Percentiles rank a stretch among this genome's conserved stretches.
These are phyloP conservation scores for Podospora sp. DNA, from an alignment of 495 filamentous ascomycete genomes.

Conservation along the genomic window DNA sequence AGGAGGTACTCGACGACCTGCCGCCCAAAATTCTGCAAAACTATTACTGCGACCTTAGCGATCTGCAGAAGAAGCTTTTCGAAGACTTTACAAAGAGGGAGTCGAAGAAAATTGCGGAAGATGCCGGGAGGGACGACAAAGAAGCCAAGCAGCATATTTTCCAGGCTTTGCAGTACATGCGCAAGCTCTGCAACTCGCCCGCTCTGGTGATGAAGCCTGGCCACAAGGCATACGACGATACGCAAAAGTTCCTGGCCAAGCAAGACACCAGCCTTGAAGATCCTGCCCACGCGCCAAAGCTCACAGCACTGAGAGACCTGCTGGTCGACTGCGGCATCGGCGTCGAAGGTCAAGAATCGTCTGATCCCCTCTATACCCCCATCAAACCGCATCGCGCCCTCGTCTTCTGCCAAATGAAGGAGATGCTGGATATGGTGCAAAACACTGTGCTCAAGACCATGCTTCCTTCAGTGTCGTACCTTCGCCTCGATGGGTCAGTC, in stretches of 20 bases:
- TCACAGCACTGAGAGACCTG: slow-evolving; percentile 84
- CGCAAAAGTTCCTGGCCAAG: slow-evolving; percentile 69
- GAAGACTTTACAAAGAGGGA: slow-evolving; percentile 96
- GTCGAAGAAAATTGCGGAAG: slow-evolving; percentile 75
- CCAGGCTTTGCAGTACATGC: slow-evolving; percentile 99
- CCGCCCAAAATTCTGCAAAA: slow-evolving; percentile 99
- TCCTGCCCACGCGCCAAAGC: slow-evolving; percentile 86
- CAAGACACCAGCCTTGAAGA: slow-evolving; percentile 80
- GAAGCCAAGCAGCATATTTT: slow-evolving; percentile 98
- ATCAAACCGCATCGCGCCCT: slow-evolving; percentile 94
- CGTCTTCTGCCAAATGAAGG: slow-evolving; percentile 99
- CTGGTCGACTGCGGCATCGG: slow-evolving; percentile 96
- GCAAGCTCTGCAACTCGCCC: slow-evolving; percentile 96
- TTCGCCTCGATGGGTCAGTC: slow-evolving; percentile 88
- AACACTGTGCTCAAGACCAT: slow-evolving; percentile 83
- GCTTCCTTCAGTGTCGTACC: slow-evolving; percentile 82
- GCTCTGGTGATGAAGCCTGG: slow-evolving; percentile 91
- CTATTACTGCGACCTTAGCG: slow-evolving; percentile 98
- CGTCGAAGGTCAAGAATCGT: slow-evolving; percentile 67
- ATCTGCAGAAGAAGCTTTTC: slow-evolving; percentile 90
- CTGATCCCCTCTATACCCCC: slow-evolving; percentile 61
- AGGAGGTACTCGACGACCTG: slow-evolving; percentile 94
- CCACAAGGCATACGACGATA: slow-evolving; percentile 87
- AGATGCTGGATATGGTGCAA: slow-evolving; percentile 98
- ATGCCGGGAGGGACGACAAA: slow-evolving; percentile 78